Evolutionary conservation across 305 asterid species (phyloP), one percentile per base, ranked within the genome.

Genomic region (Plantago coronopus): DNA sequence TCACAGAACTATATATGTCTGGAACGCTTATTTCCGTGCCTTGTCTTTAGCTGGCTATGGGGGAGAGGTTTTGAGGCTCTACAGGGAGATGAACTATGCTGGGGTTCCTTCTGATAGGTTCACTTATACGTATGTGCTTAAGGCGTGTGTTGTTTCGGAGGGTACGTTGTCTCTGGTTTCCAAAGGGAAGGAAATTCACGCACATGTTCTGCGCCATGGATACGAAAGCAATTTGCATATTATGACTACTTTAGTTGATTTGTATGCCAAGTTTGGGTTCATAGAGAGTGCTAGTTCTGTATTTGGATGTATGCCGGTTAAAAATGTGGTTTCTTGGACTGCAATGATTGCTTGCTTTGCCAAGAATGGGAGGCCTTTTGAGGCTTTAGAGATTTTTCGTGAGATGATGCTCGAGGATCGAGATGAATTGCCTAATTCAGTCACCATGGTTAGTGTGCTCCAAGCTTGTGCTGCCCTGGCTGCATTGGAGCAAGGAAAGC

Each of bases 371-470:
- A 81, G 64, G 74, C 75, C 96, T 8, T 74, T 75, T 19, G 90
- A 85, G 27, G 96, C 96, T 4, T 70, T 86, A 25, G 80, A 83
- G 59, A 66, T 91, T 73, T 88, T 91, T 65, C 68, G 74, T 12
- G 78, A 81, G 68, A 79, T 88, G 89, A 76, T 91, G 84, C 73
- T 76, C 19, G 84, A 72, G 63, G 73, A 45, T 53, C 69, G 61
- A 42, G 81, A 67, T 47, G 48, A 79, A 70, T 58, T 83, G 72
- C 98, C 98, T 14, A 88, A 88, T 68, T 91, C 98, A 5, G 94
- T 88, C 62, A 91, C 98, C n/a, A 88, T 91, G 95, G 95, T 88
- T 57, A 86, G 95, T 61, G 97, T 86, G 68, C 85, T 91, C 49
- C 98, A 86, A 77, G 95, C 97, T 47, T 88, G 95, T 61, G 89